phyloP scores from a whole-genome alignment of 176 grass and related monocot species.

The Triticum timopheevii region DNA sequence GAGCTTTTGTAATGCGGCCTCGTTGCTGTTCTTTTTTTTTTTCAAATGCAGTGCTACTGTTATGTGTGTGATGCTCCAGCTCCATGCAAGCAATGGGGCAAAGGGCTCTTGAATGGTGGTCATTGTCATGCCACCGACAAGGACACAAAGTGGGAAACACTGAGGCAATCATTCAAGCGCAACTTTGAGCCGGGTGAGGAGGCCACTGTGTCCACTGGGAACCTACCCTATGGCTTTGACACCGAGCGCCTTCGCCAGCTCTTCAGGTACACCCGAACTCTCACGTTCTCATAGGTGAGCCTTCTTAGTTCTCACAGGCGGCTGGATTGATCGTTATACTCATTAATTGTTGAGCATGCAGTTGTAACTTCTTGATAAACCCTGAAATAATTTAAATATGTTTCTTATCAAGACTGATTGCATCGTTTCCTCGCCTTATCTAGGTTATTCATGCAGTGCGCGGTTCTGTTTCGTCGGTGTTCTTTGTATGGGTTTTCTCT shows the following conservation, averaged over 20 bases:
- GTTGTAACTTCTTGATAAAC: background rate
- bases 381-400: background rate
- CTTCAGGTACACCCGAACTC: background rate
- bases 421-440: background rate
- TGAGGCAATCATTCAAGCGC: slow-evolving; percentile 51
- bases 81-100: slow-evolving; percentile 78
- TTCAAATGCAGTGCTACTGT: slow-evolving; percentile 87
- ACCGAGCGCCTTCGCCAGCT: background rate
- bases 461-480: background rate
- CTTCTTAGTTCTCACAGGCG: background rate
- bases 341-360: background rate
- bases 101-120: slow-evolving; percentile 14
- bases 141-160: slow-evolving; percentile 47
- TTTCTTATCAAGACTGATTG: background rate
- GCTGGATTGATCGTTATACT: background rate
- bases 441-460: background rate
- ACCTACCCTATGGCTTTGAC: background rate
- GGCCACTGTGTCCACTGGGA: background rate
- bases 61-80: slow-evolving; percentile 85
- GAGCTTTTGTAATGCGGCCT: background rate
- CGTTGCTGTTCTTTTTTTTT: slow-evolving; percentile 12
- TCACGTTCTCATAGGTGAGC: background rate
- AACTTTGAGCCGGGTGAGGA: background rate
- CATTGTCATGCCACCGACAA: slow-evolving; percentile 93
- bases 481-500: background rate